phyloP scores from a whole-genome alignment of 2,329 filamentous ascomycete species.

The Hirsutella thompsonii region DNA sequence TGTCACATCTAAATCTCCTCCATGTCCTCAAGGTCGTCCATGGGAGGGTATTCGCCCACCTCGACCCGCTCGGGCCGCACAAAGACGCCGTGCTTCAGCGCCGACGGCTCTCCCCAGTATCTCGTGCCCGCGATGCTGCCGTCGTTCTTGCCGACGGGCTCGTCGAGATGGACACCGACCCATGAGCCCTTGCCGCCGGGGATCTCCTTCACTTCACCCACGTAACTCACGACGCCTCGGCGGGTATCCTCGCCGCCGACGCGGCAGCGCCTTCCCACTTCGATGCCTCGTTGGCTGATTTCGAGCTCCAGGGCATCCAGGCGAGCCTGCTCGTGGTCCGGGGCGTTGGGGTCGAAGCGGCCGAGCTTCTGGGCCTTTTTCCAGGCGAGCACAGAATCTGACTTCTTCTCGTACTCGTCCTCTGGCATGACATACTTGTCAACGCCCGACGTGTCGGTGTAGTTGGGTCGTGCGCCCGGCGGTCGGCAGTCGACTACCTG shows the following conservation, averaged over 20 bases:
- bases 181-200: conserved; percentile 51
- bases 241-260: conserved; percentile 55
- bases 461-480: conserved; percentile 61
- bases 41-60: conserved; percentile 55
- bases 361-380: conserved; percentile 94
- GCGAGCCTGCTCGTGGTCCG: conserved; percentile 60
- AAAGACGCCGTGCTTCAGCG: conserved; percentile 63
- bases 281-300: conserved; percentile 55
- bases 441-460: conserved; percentile 67
- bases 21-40: conserved; percentile 67
- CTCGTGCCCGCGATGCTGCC: conserved; percentile 53
- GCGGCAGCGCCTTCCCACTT: conserved; percentile 48
- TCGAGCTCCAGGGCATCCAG: conserved; percentile 56
- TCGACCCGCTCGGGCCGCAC: conserved; percentile 68
- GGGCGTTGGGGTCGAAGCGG: conserved; percentile 80
- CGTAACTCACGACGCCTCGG: conserved; percentile 57
- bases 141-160: conserved; percentile 74
- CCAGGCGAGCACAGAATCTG: conserved; percentile 86
- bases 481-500: conserved; percentile 76
- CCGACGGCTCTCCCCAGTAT: conserved; percentile 56
- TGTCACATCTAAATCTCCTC: conserved; percentile 47
- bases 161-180: conserved; percentile 65
- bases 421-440: conserved; percentile 85
- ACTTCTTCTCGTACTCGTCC: conserved; percentile 72
- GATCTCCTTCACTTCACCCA: conserved; percentile 65